These are phyloP conservation scores for Pochonia chlamydosporia DNA, from an alignment of 2,329 filamentous ascomycete species.

Conservation along the genomic window DNA sequence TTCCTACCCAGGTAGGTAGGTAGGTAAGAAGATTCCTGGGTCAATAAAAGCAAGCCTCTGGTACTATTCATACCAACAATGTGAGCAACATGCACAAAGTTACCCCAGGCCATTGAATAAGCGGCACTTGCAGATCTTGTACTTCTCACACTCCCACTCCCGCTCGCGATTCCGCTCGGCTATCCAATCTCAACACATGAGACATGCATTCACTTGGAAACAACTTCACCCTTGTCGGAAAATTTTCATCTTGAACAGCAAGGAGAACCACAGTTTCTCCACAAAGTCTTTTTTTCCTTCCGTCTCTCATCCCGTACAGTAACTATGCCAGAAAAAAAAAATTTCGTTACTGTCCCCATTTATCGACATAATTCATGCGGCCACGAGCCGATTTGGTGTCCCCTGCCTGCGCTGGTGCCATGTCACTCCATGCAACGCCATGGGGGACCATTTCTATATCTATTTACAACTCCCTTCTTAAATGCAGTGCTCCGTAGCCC, in stretches of 20 bases:
- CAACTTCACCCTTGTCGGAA: not conserved
- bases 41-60: too few species aligned
- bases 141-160: too few species aligned
- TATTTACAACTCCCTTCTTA: conserved; percentile 6
- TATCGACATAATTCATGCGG: conserved; percentile 10
- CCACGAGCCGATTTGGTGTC: conserved; percentile 9
- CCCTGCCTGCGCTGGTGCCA: too few species aligned
- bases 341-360: not conserved
- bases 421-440: conserved; percentile 10
- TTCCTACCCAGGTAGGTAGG: too few species aligned
- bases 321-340: not conserved
- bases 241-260: too few species aligned
- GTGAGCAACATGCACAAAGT: too few species aligned
- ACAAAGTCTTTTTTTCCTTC: not conserved
- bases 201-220: not conserved
- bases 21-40: too few species aligned
- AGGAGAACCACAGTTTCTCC: too few species aligned
- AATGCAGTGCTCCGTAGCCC: conserved; percentile 9
- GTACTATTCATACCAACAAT: too few species aligned
- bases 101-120: too few species aligned
- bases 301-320: not conserved
- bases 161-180: too few species aligned
- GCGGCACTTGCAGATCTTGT: too few species aligned
- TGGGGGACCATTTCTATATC: conserved; percentile 12
- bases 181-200: not conserved